These are phyloP conservation scores for Lodderomyces parapsilosis DNA, from an alignment of 1,139 yeast species.

Conservation along the genomic window DNA sequence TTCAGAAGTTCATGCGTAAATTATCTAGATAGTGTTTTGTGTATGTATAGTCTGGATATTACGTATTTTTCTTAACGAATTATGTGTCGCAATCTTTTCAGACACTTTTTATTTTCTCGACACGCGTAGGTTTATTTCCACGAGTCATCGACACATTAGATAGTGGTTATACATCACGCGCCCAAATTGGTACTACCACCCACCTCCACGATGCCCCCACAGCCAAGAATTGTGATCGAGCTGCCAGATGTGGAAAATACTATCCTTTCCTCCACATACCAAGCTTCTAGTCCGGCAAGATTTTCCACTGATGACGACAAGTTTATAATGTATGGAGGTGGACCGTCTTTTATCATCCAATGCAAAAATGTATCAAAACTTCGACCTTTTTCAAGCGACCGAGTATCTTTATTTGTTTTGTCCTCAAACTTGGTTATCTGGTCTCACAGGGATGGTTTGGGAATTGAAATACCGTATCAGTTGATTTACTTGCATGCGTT, in stretches of 20 bases:
- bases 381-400: conserved; percentile 1
- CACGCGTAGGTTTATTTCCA: background rate
- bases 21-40: conserved; percentile 24
- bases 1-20: conserved; percentile 42
- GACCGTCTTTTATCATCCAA: conserved; percentile 12
- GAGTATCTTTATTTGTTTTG: conserved; percentile 35
- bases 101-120: background rate
- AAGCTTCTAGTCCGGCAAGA: conserved; percentile 39
- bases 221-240: conserved; percentile 27
- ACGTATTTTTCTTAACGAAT: background rate
- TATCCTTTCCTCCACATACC: conserved; percentile 31
- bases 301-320: conserved; percentile 38
- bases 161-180: background rate
- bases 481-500: conserved; percentile 40
- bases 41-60: background rate
- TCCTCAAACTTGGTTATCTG: conserved; percentile 39
- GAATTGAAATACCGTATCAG: conserved; percentile 43
- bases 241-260: conserved; percentile 46
- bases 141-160: too few species aligned
- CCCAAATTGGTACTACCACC: background rate
- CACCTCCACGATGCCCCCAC: conserved; percentile 18
- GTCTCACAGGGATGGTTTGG: conserved; percentile 26
- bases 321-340: conserved; percentile 41
- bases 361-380: background rate
- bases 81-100: background rate